These are phyloP conservation scores for Avicennia marina DNA, from an alignment of 257 asterid genomes.

Conservation along the genomic window DNA sequence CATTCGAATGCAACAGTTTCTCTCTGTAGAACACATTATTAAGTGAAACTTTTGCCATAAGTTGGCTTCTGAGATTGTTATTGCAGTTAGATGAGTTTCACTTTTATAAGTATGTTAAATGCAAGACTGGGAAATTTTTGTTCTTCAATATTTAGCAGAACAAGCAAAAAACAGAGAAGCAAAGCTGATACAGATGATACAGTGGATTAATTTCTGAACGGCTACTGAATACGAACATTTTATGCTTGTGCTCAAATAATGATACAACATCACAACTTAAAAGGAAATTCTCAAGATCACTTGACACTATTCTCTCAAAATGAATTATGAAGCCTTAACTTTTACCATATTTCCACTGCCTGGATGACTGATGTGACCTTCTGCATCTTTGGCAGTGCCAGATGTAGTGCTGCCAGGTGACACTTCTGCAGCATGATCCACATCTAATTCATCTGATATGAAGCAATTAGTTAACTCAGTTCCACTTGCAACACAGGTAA, in stretches of 20 bases:
- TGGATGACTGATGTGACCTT: conserved; percentile 13
- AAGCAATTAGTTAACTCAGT: conserved; percentile 18
- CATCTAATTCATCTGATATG: conserved; percentile 37
- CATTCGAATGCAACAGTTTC: too few relatives aligned
- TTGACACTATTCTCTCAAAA: too few relatives aligned
- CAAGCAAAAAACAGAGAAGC: not conserved
- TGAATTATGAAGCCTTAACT: not conserved
- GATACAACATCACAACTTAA: not conserved
- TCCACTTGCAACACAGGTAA: conserved; percentile 6
- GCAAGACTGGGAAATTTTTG: too few relatives aligned
- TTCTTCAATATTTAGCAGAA: too few relatives aligned
- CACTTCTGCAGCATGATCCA: conserved; percentile 40
- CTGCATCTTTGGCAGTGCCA: conserved; percentile 23
- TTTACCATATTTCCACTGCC: conserved; percentile 41
- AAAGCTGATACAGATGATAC: not conserved
- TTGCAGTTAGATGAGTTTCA: too few relatives aligned
- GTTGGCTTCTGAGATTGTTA: not conserved
- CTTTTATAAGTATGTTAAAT: too few relatives aligned
- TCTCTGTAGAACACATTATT: not conserved
- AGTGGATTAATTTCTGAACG: too few relatives aligned
- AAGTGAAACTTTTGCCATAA: not conserved
- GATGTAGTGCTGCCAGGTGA: conserved; percentile 59
- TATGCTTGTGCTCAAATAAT: not conserved
- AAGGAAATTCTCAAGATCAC: too few relatives aligned
- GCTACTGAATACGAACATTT: too few relatives aligned